A percentile compares a stretch with the other conserved stretches of the same genome.
Evolutionary conservation across 139 green algal species (phyloP).

Genomic region (Closterium sp.): DNA sequence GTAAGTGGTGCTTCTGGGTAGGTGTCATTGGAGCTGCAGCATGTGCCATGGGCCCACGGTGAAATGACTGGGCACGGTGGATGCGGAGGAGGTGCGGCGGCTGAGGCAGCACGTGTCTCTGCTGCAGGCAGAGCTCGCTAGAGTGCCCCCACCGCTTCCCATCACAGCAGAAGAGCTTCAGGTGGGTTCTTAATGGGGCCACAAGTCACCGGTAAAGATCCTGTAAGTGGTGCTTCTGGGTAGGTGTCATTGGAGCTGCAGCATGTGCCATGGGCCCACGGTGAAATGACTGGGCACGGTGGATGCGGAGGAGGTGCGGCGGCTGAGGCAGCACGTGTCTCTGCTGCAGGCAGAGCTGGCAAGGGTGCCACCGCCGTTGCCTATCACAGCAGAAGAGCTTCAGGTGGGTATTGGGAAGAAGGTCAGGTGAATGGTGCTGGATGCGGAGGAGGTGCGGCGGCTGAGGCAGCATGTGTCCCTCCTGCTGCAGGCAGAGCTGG

Average conservation of each 20-base stretch:
- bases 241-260: too few relatives aligned
- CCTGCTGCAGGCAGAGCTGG: too few relatives aligned
- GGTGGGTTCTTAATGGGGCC: too few relatives aligned
- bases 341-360: slow-evolving; percentile 40
- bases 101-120: slow-evolving; percentile 70
- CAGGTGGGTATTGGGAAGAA: too few relatives aligned
- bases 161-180: neutral
- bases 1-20: too few relatives aligned
- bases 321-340: slow-evolving; percentile 70
- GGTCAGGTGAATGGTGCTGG: neutral
- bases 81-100: slow-evolving; percentile 19
- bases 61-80: too few relatives aligned
- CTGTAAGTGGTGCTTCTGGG: too few relatives aligned
- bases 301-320: slow-evolving; percentile 16
- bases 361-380: neutral
- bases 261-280: neutral
- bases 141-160: neutral
- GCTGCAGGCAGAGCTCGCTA: slow-evolving; percentile 30
- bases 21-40: too few relatives aligned
- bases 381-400: neutral
- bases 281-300: slow-evolving; percentile 15
- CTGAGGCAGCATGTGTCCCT: slow-evolving; percentile 72
- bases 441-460: slow-evolving; percentile 20
- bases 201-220: too few relatives aligned
- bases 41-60: too few relatives aligned